Percentiles rank a stretch among this genome's conserved stretches.
These are phyloP conservation scores for Papiliotrema terrestris DNA, from an alignment of 1,284 basidiomycete genomes.

Conservation along the genomic window DNA sequence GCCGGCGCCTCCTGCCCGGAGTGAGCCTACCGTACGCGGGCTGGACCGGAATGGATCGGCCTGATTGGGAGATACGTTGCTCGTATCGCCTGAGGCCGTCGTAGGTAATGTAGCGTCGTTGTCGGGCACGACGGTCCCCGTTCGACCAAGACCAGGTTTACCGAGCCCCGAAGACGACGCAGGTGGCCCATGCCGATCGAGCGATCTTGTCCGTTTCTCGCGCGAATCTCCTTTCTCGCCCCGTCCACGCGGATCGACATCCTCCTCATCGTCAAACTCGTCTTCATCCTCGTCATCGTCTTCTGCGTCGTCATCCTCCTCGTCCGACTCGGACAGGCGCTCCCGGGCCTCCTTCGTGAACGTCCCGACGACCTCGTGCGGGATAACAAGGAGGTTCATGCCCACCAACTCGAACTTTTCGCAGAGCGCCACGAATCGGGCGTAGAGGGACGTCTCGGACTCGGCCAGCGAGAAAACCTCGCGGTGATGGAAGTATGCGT, in stretches of 20 bases:
- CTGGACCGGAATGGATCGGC: neutral
- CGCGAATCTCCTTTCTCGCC: neutral
- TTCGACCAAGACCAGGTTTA: neutral
- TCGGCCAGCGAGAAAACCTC: constrained; percentile 59
- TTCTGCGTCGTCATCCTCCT: constrained; percentile 16
- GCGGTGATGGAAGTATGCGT: constrained; percentile 90
- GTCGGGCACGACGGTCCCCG: neutral
- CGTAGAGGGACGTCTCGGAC: constrained; percentile 84
- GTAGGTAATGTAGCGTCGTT: neutral
- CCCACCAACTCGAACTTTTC: constrained; percentile 75
- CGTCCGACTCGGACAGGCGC: constrained; percentile 11
- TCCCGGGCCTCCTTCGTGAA: neutral
- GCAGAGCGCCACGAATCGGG: constrained; percentile 81
- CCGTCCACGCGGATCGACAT: neutral
- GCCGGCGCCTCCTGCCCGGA: constrained; percentile 10
- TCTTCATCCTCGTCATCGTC: constrained; percentile 20
- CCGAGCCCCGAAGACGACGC: neutral
- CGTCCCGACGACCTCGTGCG: constrained; percentile 36
- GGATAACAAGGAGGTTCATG: constrained; percentile 74
- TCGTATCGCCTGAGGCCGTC: neutral
- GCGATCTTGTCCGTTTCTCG: constrained; percentile 11
- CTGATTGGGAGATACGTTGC: neutral
- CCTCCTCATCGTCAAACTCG: constrained; percentile 7
- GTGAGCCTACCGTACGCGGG: neutral
- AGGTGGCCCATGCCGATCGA: constrained; percentile 10